Percentiles rank a stretch among this genome's conserved stretches.
Evolutionary conservation across 2,329 filamentous ascomycete species (phyloP).

Genomic region (Colletotrichum sublineola): DNA sequence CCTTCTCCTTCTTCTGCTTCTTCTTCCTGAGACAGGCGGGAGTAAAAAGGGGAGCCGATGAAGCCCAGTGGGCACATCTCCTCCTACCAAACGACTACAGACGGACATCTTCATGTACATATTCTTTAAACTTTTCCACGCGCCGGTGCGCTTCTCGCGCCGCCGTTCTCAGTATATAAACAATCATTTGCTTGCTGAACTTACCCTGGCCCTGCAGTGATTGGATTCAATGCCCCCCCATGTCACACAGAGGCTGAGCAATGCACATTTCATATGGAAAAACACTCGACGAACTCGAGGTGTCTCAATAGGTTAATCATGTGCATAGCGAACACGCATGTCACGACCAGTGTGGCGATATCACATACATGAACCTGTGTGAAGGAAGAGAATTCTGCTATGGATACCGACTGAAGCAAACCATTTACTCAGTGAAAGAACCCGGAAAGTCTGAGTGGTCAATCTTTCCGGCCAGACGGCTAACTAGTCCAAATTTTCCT

Average conservation of each 20-base stretch:
- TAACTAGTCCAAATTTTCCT: not conserved
- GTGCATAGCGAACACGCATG: not conserved
- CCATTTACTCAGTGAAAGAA: not conserved
- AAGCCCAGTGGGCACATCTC: constrained; percentile 11
- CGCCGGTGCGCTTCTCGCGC: constrained; percentile 17
- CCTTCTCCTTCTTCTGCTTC: not conserved
- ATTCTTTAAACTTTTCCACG: constrained; percentile 12
- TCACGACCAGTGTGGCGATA: not conserved
- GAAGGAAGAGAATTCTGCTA: not conserved
- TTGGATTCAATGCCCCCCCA: not conserved
- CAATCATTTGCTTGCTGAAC: constrained; percentile 31
- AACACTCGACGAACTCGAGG: not conserved
- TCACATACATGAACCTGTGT: not conserved
- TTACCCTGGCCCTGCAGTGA: too few relatives aligned
- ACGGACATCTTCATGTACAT: constrained; percentile 33
- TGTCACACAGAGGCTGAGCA: not conserved
- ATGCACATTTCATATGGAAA: not conserved
- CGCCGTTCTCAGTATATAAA: constrained; percentile 36
- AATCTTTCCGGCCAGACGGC: too few relatives aligned
- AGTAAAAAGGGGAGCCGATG: constrained; percentile 29
- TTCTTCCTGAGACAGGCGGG: not conserved
- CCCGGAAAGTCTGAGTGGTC: not conserved
- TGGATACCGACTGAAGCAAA: not conserved
- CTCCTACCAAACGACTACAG: constrained; percentile 12
- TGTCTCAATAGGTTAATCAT: not conserved